Percentiles rank a stretch among this genome's conserved stretches.
These are phyloP conservation scores for Jimgerdemannia flammicorona DNA, from an alignment of 192 early-diverging fungal species.

Conservation along the genomic window DNA sequence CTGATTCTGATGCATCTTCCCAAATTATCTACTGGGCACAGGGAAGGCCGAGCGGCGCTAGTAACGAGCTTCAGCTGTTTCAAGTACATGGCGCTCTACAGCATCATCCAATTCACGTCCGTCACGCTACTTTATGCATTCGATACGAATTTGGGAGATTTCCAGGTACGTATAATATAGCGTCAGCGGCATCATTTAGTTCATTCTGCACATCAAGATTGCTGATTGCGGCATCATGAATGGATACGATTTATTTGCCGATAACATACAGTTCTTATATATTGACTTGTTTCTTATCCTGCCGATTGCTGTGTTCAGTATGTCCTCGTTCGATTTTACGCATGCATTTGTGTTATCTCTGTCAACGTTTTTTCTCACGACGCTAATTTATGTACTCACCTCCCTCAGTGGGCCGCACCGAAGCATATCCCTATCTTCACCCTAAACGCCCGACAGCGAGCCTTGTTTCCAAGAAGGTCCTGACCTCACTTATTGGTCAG, in stretches of 20 bases:
- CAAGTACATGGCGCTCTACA: constrained; percentile 99
- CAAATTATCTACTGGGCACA: constrained; percentile 6
- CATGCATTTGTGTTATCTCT: too few relatives aligned
- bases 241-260: constrained; percentile 29
- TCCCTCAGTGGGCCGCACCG: constrained; percentile 80
- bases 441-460: constrained; percentile 86
- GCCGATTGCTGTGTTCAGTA: constrained; percentile 75
- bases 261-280: constrained; percentile 77
- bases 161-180: constrained; percentile 45
- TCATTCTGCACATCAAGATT: not conserved
- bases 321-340: constrained; percentile 4
- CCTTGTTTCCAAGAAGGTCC: constrained; percentile 85
- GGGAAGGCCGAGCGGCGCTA: constrained; percentile 92
- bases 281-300: constrained; percentile 93
- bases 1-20: not conserved
- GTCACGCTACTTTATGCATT: constrained; percentile 90
- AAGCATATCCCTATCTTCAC: constrained; percentile 67
- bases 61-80: constrained; percentile 98
- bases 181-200: not conserved
- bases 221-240: too few relatives aligned
- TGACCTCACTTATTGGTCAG: constrained; percentile 89
- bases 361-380: too few relatives aligned
- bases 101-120: constrained; percentile 93
- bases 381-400: not conserved
- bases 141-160: constrained; percentile 86